Base-by-base conservation (phyloP, 305 asterid genomes). In the Fraxinus floribunda region DNA sequence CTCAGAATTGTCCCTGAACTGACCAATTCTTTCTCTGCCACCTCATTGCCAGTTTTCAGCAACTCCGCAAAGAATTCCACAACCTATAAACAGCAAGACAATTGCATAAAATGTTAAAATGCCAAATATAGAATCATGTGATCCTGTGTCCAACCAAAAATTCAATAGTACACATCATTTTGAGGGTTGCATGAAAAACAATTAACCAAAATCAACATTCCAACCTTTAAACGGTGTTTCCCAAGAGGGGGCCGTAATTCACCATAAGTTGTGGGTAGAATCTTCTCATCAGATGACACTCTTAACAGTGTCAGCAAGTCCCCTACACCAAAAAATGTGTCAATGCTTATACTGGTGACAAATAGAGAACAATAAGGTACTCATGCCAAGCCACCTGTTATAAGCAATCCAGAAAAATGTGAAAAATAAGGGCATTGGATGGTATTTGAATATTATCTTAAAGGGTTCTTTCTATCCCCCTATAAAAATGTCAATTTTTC, bases 231-330 rank as follows among this genome's bases (percentile, higher is more conserved):
- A 29, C 98, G 98, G 88, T 94, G 95, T 84, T 91, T 93, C 83
- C 99, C 98, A 62, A 97, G 98, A 85, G 99, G 99, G 34, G 98
- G 98, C 88, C 86, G 91, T 86, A 97, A 81, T 90, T 93, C 95
- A 80, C 99, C 99, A 88, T 91, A 97, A 29, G 98, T 90, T 82
- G 94, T 86, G 24, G 94, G 96, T 80, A 94, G 90, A 78, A 91
- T 81, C 87, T 89, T 97, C 83, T 90, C 97, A 80, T 93, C 99
- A 32, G 91, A 88, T 44, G 97, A 91, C 79, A 94, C 91, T 87
- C 87, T 89, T 85, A 97, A 88, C 82, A 97, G 92, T 87, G 85
- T 77, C 86, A 97, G 90, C 88, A 97, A 89, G 85, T 94, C 97
- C 78, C 93, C 99, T 97, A 93, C 82, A 84, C 39, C 46, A 87